phyloP scores from a whole-genome alignment of 202 grass and related monocot species.

The Zoysia matrella region DNA sequence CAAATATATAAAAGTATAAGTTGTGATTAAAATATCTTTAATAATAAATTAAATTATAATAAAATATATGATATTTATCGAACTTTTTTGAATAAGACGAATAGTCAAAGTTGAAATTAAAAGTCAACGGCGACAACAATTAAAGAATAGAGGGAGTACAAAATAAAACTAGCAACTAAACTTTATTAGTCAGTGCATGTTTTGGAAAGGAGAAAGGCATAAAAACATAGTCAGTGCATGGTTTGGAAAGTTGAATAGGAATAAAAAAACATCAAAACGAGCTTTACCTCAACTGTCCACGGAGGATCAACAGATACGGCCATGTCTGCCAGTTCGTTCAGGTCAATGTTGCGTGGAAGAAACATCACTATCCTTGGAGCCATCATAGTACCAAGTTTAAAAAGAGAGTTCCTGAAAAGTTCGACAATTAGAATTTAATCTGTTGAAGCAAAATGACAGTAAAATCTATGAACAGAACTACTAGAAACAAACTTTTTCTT shows the following conservation, averaged over 20 bases:
- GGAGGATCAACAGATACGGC: constrained; percentile 79
- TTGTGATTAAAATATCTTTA: no score
- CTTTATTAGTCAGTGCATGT: neutral
- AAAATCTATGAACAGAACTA: constrained; percentile 17
- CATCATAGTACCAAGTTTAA: constrained; percentile 67
- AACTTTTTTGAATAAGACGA: no score
- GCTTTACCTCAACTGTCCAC: constrained; percentile 76
- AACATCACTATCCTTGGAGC: constrained; percentile 94
- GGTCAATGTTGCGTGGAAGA: constrained; percentile 88
- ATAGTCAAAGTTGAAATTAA: no score
- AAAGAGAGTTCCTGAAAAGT: constrained; percentile 68
- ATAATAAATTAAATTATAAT: no score
- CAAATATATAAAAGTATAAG: no score
- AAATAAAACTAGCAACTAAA: neutral
- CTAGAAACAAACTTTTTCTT: constrained; percentile 19
- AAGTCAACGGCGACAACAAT: no score
- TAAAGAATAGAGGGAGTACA: no score
- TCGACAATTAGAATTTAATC: constrained; percentile 13
- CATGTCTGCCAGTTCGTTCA: constrained; percentile 86
- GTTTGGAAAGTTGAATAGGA: neutral
- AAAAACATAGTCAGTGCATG: neutral
- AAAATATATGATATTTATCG: no score
- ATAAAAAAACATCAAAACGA: constrained; percentile 33
- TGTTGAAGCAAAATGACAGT: neutral
- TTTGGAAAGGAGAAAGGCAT: no score